phyloP scores from a whole-genome alignment of 2,329 filamentous ascomycete genomes.

The Tolypocladium tundrense region DNA sequence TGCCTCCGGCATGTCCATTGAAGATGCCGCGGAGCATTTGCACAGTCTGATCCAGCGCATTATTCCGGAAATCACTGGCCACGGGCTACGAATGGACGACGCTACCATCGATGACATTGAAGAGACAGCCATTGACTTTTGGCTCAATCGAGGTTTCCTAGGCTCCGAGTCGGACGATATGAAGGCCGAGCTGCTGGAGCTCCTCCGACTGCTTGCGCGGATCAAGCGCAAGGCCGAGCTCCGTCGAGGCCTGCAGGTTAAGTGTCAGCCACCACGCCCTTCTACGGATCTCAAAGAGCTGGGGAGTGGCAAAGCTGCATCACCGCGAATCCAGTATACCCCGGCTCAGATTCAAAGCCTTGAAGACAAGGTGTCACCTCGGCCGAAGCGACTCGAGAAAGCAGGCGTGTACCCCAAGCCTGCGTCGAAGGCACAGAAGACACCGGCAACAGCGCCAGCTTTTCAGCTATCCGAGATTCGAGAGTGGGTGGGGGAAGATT shows the following conservation, averaged over 20 bases:
- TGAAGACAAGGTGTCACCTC: background rate
- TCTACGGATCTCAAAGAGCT: conserved; percentile 4
- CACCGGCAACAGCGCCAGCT: background rate
- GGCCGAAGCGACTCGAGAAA: background rate
- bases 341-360: background rate
- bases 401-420: background rate
- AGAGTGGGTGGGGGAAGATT: background rate
- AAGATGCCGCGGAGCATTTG: conserved; percentile 9
- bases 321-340: background rate
- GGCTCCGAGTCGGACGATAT: conserved; percentile 11
- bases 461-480: background rate
- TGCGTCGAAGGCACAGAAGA: background rate
- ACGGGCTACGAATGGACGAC: conserved; percentile 3
- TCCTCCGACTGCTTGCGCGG: conserved; percentile 11
- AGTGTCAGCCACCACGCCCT: background rate
- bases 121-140: conserved; percentile 14
- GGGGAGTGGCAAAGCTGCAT: background rate
- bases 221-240: conserved; percentile 12
- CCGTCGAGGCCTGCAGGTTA: background rate
- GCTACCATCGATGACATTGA: conserved; percentile 11
- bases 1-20: background rate
- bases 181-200: conserved; percentile 8
- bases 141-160: conserved; percentile 14
- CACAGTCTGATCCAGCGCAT: conserved; percentile 6
- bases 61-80: conserved; percentile 6